A percentile compares a stretch with the other conserved stretches of the same genome.
Conservation (phyloP, 2,329 filamentous ascomycete genomes). For the Fusarium heterosporum region DNA sequence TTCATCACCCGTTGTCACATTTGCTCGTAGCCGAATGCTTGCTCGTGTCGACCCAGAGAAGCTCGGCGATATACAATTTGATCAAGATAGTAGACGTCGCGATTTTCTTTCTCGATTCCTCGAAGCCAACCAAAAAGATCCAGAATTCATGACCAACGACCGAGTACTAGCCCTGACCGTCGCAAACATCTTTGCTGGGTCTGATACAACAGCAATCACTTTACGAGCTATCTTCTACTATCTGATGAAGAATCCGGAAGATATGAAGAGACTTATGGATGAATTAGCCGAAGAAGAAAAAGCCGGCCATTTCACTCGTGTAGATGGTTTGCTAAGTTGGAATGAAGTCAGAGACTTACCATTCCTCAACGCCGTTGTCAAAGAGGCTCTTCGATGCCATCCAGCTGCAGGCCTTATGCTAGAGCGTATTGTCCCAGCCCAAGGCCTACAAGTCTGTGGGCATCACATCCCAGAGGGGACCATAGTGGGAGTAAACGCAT, state of each 20-base stretch:
- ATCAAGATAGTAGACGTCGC: not conserved
- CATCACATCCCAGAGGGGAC: slow-evolving; percentile 73
- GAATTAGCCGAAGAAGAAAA: slow-evolving; percentile 71
- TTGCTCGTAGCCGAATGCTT: not conserved
- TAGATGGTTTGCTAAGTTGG: slow-evolving; percentile 72
- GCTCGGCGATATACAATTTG: not conserved
- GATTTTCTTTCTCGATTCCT: slow-evolving; percentile 32
- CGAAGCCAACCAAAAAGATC: slow-evolving; percentile 24
- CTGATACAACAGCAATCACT: slow-evolving; percentile 34
- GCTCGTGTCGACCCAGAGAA: not conserved
- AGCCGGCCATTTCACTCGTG: slow-evolving; percentile 61
- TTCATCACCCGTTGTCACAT: not conserved
- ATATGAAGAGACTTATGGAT: slow-evolving; percentile 62
- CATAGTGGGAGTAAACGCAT: slow-evolving; percentile 78
- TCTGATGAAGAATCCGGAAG: slow-evolving; percentile 10
- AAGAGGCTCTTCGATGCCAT: slow-evolving; percentile 81
- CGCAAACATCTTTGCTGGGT: slow-evolving; percentile 38
- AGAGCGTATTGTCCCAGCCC: slow-evolving; percentile 75
- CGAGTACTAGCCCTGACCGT: slow-evolving; percentile 24
- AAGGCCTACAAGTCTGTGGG: slow-evolving; percentile 71
- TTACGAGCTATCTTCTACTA: slow-evolving; percentile 27
- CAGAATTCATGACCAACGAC: slow-evolving; percentile 20
- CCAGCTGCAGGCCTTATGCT: slow-evolving; percentile 78
- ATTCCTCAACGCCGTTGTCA: slow-evolving; percentile 80
- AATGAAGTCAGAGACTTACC: slow-evolving; percentile 74